phyloP scores from a whole-genome alignment of 805 yeast species.

The Limtongia smithiae region DNA sequence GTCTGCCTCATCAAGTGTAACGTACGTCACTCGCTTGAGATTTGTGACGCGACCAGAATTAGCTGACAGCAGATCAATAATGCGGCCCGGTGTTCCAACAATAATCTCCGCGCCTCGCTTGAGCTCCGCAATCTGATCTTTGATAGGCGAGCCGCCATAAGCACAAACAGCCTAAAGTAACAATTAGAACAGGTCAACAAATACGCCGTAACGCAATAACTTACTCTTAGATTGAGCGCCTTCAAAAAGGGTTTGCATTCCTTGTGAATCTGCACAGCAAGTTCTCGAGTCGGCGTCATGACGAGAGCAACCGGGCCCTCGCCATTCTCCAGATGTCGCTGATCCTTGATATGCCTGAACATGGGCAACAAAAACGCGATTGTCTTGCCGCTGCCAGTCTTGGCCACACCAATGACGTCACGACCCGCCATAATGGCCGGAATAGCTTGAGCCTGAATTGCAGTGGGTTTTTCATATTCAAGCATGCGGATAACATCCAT shows the following conservation, averaged over 20 bases:
- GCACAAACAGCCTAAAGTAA: conserved; percentile 60
- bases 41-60: conserved; percentile 74
- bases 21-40: conserved; percentile 64
- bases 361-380: conserved; percentile 81
- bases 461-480: conserved; percentile 63
- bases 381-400: conserved; percentile 96
- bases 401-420: conserved; percentile 90
- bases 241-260: conserved; percentile 60
- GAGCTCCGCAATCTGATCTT: conserved; percentile 73
- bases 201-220: not conserved
- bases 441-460: conserved; percentile 86
- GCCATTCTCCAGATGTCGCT: conserved; percentile 45
- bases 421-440: conserved; percentile 88
- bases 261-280: conserved; percentile 76
- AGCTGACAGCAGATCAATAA: conserved; percentile 81
- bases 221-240: conserved; percentile 43
- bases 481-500: conserved; percentile 51
- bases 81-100: conserved; percentile 93
- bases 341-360: conserved; percentile 78
- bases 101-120: conserved; percentile 75
- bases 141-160: conserved; percentile 85
- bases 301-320: conserved; percentile 80
- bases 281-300: conserved; percentile 87
- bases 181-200: not conserved
- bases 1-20: conserved; percentile 95